Percentiles rank a stretch among this genome's conserved stretches.
These are phyloP conservation scores for Aspergillus viridinutans DNA, from an alignment of 2,329 filamentous ascomycete species.

Conservation along the genomic window DNA sequence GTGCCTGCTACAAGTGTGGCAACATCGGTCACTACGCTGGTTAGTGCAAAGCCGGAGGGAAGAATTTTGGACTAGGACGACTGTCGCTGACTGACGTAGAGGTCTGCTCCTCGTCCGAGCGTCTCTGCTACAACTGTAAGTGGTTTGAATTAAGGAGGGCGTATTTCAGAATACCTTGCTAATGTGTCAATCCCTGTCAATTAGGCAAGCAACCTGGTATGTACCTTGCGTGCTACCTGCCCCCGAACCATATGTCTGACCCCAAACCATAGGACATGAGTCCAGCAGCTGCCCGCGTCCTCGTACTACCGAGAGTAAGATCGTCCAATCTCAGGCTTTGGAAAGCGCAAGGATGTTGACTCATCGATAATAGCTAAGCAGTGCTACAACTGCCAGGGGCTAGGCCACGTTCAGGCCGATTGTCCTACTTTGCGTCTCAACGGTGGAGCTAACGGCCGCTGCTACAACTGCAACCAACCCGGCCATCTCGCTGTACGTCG, in stretches of 20 bases:
- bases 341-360: constrained; percentile 11
- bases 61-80: constrained; percentile 51
- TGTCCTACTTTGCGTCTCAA: constrained; percentile 94
- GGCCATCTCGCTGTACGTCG: constrained; percentile 80
- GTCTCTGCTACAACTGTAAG: constrained; percentile 99
- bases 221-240: constrained; percentile 16
- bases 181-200: constrained; percentile 10
- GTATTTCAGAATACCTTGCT: constrained; percentile 15
- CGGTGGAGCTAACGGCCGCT: constrained; percentile 74
- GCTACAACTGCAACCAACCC: constrained; percentile 92
- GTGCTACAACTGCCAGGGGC: constrained; percentile 99
- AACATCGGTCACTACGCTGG: constrained; percentile 68
- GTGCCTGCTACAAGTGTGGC: constrained; percentile 74
- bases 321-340: constrained; percentile 3
- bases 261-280: constrained; percentile 66
- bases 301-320: constrained; percentile 83
- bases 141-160: constrained; percentile 16
- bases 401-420: constrained; percentile 97
- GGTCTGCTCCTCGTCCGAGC: constrained; percentile 96
- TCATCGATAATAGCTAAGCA: constrained; percentile 68
- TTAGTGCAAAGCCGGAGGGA: constrained; percentile 27
- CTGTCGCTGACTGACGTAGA: constrained; percentile 59
- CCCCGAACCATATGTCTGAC: constrained; percentile 17
- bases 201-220: constrained; percentile 46
- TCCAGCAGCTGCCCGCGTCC: constrained; percentile 96